Percentiles rank a stretch among this genome's conserved stretches.
Evolutionary conservation across 371 early-diverging fungal genomes (phyloP).

Genomic region (Mucor saturninus): DNA sequence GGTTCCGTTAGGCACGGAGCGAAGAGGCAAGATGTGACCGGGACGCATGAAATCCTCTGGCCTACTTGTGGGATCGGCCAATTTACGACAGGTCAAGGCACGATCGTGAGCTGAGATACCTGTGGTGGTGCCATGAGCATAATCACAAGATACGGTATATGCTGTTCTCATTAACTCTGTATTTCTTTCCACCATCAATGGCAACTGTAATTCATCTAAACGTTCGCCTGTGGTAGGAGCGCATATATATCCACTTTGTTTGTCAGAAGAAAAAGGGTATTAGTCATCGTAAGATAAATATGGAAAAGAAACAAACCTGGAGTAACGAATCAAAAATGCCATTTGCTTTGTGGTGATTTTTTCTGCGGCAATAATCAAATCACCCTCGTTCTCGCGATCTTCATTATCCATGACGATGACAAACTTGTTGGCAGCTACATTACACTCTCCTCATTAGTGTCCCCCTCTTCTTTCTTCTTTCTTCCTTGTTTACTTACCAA

Average conservation of each 20-base stretch:
- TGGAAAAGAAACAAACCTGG: constrained; percentile 60
- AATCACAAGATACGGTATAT: constrained; percentile 92
- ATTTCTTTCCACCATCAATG: constrained; percentile 92
- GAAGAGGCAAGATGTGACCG: constrained; percentile 94
- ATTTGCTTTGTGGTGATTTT: constrained; percentile 87
- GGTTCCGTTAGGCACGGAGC: constrained; percentile 80
- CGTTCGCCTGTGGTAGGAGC: constrained; percentile 79
- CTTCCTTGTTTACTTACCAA: constrained; percentile 55
- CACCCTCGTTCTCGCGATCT: constrained; percentile 98
- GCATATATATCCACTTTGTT: constrained; percentile 87
- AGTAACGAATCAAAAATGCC: constrained; percentile 93
- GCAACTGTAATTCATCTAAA: constrained; percentile 82
- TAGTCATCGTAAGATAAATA: neutral
- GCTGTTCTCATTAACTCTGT: constrained; percentile 91
- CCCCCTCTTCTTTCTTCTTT: neutral
- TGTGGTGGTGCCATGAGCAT: constrained; percentile 84
- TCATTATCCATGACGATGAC: constrained; percentile 95
- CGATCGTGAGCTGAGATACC: constrained; percentile 96
- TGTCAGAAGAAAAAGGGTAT: neutral
- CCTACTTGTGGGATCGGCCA: constrained; percentile 74
- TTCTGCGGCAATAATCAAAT: constrained; percentile 93
- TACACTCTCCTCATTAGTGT: constrained; percentile 2
- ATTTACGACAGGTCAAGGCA: constrained; percentile 74
- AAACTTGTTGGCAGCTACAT: constrained; percentile 69
- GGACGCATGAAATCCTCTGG: constrained; percentile 86